Conservation (phyloP, 257 asterid genomes). For the Nyctanthes arbortristis region DNA sequence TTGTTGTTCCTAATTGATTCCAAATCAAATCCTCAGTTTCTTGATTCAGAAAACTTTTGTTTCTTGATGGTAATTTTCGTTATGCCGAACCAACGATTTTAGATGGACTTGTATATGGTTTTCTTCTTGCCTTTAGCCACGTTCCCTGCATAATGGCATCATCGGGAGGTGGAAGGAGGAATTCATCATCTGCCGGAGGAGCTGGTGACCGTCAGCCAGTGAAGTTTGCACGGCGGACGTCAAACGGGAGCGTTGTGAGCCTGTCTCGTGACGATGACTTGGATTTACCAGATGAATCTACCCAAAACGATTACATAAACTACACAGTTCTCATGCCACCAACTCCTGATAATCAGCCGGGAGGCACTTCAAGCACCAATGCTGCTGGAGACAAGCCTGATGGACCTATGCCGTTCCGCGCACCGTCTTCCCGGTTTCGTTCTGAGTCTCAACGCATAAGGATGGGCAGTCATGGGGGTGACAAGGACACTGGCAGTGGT, state of each 20-base stretch:
- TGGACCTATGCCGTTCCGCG: slow-evolving; percentile 53
- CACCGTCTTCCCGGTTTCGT: slow-evolving; percentile 50
- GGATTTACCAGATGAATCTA: slow-evolving; percentile 47
- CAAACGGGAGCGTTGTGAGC: slow-evolving; percentile 73
- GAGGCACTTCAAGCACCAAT: slow-evolving; percentile 25
- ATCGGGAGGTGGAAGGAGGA: slow-evolving; percentile 40
- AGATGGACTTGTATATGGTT: no score
- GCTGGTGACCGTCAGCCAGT: slow-evolving; percentile 42
- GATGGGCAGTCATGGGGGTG: slow-evolving; percentile 28
- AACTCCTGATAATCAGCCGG: slow-evolving; percentile 93
- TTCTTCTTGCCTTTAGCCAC: no score
- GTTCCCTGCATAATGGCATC: slow-evolving; percentile 31
- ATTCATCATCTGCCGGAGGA: slow-evolving; percentile 26
- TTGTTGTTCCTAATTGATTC: no score
- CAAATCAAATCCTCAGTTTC: no score
- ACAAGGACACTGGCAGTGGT: slow-evolving; percentile 26
- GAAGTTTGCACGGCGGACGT: slow-evolving; percentile 72
- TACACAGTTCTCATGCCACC: slow-evolving; percentile 95
- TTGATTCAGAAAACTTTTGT: no score
- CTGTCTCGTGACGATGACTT: slow-evolving; percentile 70
- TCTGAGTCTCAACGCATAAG: slow-evolving; percentile 40
- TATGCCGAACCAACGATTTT: no score
- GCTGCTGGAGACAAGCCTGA: slow-evolving; percentile 71
- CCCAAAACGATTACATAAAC: slow-evolving; percentile 55
- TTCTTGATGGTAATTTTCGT: no score